Evolutionary conservation across 78 protist genomes (phyloP).

Genomic region (Anaeramoeba ignava): DNA sequence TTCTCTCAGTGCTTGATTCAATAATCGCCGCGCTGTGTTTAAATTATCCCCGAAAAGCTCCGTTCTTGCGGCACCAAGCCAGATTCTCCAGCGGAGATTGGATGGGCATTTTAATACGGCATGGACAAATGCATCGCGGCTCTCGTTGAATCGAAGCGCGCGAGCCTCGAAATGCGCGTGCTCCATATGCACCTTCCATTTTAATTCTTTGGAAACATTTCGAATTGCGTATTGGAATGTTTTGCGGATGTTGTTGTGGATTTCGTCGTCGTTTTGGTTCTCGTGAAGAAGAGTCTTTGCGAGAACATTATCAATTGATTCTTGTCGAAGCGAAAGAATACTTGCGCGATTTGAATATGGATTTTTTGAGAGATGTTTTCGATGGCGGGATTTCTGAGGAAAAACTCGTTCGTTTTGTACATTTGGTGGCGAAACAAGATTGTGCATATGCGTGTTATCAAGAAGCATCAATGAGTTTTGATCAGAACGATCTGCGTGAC

Average conservation of each 20-base stretch:
- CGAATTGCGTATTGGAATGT: slow-evolving; percentile 39
- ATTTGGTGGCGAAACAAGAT: no score
- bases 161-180: slow-evolving; percentile 71
- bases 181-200: slow-evolving; percentile 81
- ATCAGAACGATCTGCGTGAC: no score
- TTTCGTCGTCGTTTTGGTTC: slow-evolving; percentile 22
- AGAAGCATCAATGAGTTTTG: no score
- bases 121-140: slow-evolving; percentile 45
- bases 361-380: no score
- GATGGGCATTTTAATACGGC: slow-evolving; percentile 53
- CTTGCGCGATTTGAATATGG: no score
- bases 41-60: slow-evolving; percentile 31
- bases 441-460: no score
- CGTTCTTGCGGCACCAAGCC: slow-evolving; percentile 48
- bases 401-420: no score
- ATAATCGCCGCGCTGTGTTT: slow-evolving; percentile 36
- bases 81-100: slow-evolving; percentile 37
- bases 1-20: slow-evolving; percentile 54
- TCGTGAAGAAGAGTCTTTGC: no score
- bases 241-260: slow-evolving; percentile 23
- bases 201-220: slow-evolving; percentile 55
- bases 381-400: no score
- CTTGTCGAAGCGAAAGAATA: no score
- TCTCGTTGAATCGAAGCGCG: slow-evolving; percentile 23
- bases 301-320: no score